Conservation (phyloP, 2,329 filamentous ascomycete genomes). For the Cladophialophora immunda region DNA sequence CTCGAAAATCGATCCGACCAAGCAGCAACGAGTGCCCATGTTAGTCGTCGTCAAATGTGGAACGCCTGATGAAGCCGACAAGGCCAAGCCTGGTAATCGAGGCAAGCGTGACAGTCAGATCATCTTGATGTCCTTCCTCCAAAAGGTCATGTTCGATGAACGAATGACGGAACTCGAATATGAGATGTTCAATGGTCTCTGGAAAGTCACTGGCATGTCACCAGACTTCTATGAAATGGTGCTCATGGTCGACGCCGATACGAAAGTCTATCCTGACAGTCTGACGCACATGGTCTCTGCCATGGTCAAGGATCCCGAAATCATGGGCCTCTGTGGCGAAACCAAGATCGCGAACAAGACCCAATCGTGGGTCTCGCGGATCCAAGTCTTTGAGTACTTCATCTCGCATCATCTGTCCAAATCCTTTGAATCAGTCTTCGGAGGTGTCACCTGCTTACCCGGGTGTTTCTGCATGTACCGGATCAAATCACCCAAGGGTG, state of each 20-base stretch:
- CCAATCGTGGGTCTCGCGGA: slow-evolving; percentile 92
- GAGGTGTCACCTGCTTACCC: slow-evolving; percentile 97
- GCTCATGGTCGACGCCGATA: slow-evolving; percentile 99
- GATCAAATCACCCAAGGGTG: slow-evolving; percentile 98
- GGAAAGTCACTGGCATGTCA: slow-evolving; percentile 98
- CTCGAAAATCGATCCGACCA: slow-evolving; percentile 80
- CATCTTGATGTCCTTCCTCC: slow-evolving; percentile 98
- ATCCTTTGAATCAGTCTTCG: slow-evolving; percentile 97
- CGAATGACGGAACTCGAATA: slow-evolving; percentile 99
- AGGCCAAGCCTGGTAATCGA: slow-evolving; percentile 92
- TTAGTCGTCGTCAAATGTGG: slow-evolving; percentile 96
- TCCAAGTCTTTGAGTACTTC: slow-evolving; percentile 97
- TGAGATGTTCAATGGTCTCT: slow-evolving; percentile 99
- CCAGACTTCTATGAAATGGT: slow-evolving; percentile 98
- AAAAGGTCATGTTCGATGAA: slow-evolving; percentile 99
- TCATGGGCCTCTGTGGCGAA: slow-evolving; percentile 98
- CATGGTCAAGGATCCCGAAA: slow-evolving; percentile 98
- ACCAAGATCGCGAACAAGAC: slow-evolving; percentile 99
- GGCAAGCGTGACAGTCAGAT: slow-evolving; percentile 99
- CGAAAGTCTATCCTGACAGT: slow-evolving; percentile 98
- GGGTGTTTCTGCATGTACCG: slow-evolving; percentile 99
- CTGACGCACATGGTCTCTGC: slow-evolving; percentile 98
- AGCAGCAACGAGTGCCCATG: slow-evolving; percentile 97
- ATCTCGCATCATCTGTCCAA: slow-evolving; percentile 97
- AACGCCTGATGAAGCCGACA: slow-evolving; percentile 82